These are phyloP conservation scores for Sanghuangporus baumii DNA, from an alignment of 1,284 basidiomycete genomes.

Conservation along the genomic window DNA sequence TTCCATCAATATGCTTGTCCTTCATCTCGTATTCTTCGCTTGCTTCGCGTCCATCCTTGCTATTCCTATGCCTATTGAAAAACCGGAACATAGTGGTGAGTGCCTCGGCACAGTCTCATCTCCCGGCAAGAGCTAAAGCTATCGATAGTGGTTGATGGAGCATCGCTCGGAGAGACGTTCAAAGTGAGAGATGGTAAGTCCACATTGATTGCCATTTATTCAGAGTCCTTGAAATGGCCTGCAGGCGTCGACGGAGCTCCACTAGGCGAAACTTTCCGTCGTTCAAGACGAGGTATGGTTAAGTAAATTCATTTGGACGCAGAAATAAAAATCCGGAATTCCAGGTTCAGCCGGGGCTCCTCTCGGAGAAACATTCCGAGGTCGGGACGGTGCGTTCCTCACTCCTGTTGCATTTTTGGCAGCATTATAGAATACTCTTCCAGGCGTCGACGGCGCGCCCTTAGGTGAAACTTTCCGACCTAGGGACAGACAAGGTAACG, in stretches of 20 bases:
- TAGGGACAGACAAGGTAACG: background rate
- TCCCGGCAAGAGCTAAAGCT: background rate
- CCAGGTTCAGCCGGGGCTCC: constrained; percentile 5
- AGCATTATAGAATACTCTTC: background rate
- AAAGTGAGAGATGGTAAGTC: constrained; percentile 3
- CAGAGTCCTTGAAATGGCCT: background rate
- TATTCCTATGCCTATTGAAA: background rate
- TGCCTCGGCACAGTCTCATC: background rate
- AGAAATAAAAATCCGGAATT: background rate
- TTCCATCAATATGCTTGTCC: constrained; percentile 7
- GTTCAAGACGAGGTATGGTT: background rate
- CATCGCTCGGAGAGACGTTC: constrained; percentile 7
- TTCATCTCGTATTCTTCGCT: constrained; percentile 7
- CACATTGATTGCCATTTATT: background rate
- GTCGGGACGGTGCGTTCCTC: background rate
- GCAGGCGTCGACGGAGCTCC: background rate
- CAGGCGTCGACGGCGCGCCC: background rate
- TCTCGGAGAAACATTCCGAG: constrained; percentile 13
- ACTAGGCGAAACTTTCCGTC: constrained; percentile 9
- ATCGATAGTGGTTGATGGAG: background rate
- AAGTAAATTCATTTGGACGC: background rate
- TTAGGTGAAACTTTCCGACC: constrained; percentile 10
- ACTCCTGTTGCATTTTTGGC: background rate
- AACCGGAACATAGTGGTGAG: background rate
- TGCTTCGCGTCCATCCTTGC: constrained; percentile 4